phyloP scores from a whole-genome alignment of 83 land plant genomes.

The Thuja plicata region DNA sequence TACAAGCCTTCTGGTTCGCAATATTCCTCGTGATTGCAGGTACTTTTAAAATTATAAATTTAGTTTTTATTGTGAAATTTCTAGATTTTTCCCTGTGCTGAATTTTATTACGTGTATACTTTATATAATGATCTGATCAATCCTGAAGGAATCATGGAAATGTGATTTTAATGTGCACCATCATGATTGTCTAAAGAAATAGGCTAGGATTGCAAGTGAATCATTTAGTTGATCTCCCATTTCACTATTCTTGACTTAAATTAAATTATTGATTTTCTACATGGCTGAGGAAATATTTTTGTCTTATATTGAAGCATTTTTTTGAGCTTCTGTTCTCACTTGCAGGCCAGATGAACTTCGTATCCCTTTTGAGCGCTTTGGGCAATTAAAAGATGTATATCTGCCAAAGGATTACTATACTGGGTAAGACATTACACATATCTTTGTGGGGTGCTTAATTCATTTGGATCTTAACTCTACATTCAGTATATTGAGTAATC shows the following conservation, averaged over 20 bases:
- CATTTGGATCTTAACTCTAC: background rate
- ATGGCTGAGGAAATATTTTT: background rate
- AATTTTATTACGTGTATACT: background rate
- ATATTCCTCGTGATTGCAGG: slow-evolving; percentile 63
- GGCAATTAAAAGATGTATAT: slow-evolving; percentile 70
- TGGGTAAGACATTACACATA: slow-evolving; percentile 43
- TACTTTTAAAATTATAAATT: background rate
- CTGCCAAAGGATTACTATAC: slow-evolving; percentile 72
- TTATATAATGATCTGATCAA: background rate
- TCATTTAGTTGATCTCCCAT: background rate
- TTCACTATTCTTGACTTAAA: background rate
- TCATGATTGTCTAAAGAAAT: background rate
- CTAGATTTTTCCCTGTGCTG: background rate
- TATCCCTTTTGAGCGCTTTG: slow-evolving; percentile 65
- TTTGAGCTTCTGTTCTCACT: background rate
- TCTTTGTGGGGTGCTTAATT: background rate
- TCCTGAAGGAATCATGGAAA: too few relatives aligned
- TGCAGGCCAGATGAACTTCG: slow-evolving; percentile 68
- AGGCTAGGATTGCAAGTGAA: background rate
- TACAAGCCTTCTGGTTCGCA: slow-evolving; percentile 57
- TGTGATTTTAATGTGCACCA: background rate
- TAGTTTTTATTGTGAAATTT: background rate
- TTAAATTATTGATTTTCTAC: background rate
- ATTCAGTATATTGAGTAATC: background rate
- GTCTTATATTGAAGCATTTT: background rate